Evolutionary conservation across 2,329 filamentous ascomycete species (phyloP), one percentile per base, ranked within the genome.

Genomic region (Arthrobotrys sphaeroides): DNA sequence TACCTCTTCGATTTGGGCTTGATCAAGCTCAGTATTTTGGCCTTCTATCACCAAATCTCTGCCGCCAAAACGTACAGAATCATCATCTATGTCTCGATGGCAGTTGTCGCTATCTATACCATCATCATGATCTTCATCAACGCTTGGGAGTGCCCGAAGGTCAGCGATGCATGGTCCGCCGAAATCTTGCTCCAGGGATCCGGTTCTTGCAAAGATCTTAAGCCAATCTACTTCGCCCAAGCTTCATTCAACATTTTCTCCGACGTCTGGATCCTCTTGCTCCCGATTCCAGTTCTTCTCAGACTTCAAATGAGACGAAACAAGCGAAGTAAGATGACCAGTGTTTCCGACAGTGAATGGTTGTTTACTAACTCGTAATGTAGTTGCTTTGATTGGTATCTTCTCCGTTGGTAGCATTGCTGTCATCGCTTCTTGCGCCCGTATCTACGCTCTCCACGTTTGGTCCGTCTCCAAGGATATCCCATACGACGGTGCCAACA

Each of bases 281-380:
- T 87, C 40, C 85, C 86, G 0, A 82, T 87, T 72, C 82, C 83
- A 31, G 84, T 84, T n/a, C 82, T 87, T 12, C 84, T 84, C 81
- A 78, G 80, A 16, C 83, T 85, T 49, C 84, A 86, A 60, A 80
- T 86, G 69, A 68, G 72, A 53, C 43, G 31, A 51, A 83, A 82
- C 3, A 77, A 80, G 9, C 85, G 75, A 69, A 55, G 77, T 78
- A 68, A 59, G 72, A 24, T 40, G n/a, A n/a, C n/a, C n/a, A n/a
- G n/a, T n/a, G n/a, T 47, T 31, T 22, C 0, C 4, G 40, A 24
- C 6, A 31, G 7, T 36, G 18, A 38, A 12, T n/a, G 16, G 13
- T 9, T n/a, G n/a, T 18, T 18, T 22, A 28, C 68, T 70, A 59
- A 70, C 13, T 43, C 6, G 4, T 40, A 5, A 18, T 53, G 31